These are phyloP conservation scores for Colletotrichum orbiculare DNA, from an alignment of 2,329 filamentous ascomycete genomes.

Conservation along the genomic window DNA sequence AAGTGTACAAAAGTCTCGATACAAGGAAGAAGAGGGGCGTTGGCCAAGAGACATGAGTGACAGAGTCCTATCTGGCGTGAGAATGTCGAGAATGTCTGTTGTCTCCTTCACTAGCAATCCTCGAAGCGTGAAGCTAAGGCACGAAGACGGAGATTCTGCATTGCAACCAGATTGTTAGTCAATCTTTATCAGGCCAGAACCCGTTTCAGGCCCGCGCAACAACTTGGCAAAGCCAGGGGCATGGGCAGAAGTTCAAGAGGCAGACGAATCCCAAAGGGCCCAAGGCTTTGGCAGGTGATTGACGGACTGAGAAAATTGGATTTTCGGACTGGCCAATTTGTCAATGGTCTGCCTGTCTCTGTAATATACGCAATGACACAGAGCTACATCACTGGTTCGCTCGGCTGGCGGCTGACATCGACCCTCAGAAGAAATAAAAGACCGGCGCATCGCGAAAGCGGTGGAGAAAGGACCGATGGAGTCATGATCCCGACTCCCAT, in stretches of 20 bases:
- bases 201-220: conserved; percentile 20
- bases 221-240: conserved; percentile 15
- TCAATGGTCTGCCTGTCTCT: no score
- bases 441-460: conserved; percentile 14
- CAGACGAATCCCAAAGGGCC: not conserved
- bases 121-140: not conserved
- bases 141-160: conserved; percentile 9
- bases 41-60: not conserved
- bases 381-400: conserved; percentile 6
- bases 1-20: not conserved
- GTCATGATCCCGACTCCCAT: not conserved
- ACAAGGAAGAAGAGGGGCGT: not conserved
- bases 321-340: no score
- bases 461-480: conserved; percentile 17
- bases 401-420: not conserved
- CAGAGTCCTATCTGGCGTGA: not conserved
- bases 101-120: conserved; percentile 7
- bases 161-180: conserved; percentile 11
- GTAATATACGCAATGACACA: no score
- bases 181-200: conserved; percentile 26
- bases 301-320: no score
- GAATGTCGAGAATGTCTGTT: not conserved
- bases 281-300: not conserved
- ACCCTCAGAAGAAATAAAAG: not conserved
- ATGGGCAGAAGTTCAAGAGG: conserved; percentile 1